phyloP scores from a whole-genome alignment of 768 basidiomycete species.

The Boletus bicolor region DNA sequence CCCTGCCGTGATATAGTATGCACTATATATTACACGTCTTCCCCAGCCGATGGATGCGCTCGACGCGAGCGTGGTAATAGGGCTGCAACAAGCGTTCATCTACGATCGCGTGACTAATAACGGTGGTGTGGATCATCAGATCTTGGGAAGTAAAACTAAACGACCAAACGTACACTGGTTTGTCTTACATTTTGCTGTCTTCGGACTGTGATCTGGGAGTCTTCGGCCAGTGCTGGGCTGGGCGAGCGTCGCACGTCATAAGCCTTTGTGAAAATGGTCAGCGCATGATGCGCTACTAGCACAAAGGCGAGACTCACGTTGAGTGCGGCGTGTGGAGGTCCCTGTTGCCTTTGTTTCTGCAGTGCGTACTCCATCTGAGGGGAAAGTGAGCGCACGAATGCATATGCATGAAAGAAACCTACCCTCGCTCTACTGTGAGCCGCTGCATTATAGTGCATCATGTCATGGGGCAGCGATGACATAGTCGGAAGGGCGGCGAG shows the following conservation, averaged over 20 bases:
- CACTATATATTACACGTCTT: constrained; percentile 10
- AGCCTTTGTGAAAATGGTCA: constrained; percentile 15
- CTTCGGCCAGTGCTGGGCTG: constrained; percentile 31
- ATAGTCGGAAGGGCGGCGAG: constrained; percentile 31
- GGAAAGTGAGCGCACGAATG: constrained; percentile 4
- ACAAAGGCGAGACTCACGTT: constrained; percentile 16
- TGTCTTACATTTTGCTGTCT: constrained; percentile 28
- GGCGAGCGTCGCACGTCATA: constrained; percentile 32
- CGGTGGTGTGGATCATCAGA: constrained; percentile 16
- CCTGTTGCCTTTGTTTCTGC: constrained; percentile 32
- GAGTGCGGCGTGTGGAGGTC: constrained; percentile 21
- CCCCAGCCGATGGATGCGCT: constrained; percentile 20
- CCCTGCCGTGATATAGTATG: constrained; percentile 23
- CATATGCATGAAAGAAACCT: not conserved
- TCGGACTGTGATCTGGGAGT: constrained; percentile 32
- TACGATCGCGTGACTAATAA: constrained; percentile 30
- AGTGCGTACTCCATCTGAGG: constrained; percentile 32
- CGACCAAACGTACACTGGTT: constrained; percentile 14
- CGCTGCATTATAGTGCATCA: constrained; percentile 31
- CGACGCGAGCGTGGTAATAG: constrained; percentile 20
- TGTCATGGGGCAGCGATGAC: constrained; percentile 30
- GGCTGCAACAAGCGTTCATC: constrained; percentile 19
- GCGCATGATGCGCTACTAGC: not conserved
- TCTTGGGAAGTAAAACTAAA: not conserved
- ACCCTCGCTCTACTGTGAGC: constrained; percentile 32